A percentile compares a stretch with the other conserved stretches of the same genome.
Evolutionary conservation across 192 early-diverging fungal species (phyloP).

Genomic region (Entomortierella lignicola): DNA sequence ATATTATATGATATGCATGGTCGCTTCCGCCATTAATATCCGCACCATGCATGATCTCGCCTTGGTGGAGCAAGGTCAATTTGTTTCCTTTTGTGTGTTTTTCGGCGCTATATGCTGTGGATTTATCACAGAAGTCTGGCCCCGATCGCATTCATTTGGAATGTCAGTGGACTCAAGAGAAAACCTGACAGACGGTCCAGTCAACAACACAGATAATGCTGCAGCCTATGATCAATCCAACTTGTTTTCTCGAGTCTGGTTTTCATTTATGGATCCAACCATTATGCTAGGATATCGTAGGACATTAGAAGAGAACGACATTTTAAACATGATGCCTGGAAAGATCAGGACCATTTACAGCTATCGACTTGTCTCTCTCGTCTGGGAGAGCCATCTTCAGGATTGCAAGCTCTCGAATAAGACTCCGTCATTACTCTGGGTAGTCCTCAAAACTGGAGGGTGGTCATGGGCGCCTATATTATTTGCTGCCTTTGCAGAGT

Average conservation of each 20-base stretch:
- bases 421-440: conserved; percentile 26
- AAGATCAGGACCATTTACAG: conserved; percentile 10
- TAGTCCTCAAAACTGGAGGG: conserved; percentile 25
- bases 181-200: no score
- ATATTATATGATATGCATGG: conserved; percentile 10
- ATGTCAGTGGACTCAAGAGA: no score
- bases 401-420: conserved; percentile 6
- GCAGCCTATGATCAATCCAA: conserved; percentile 50
- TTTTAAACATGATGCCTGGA: conserved; percentile 42
- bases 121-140: conserved; percentile 26
- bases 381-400: conserved; percentile 21
- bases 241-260: conserved; percentile 38
- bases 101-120: conserved; percentile 9
- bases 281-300: conserved; percentile 36
- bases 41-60: conserved; percentile 18
- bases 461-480: conserved; percentile 39
- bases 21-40: conserved; percentile 19
- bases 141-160: background rate
- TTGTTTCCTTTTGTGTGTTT: conserved; percentile 33
- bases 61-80: conserved; percentile 2
- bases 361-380: background rate
- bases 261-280: conserved; percentile 42
- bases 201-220: conserved; percentile 1
- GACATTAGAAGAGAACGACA: conserved; percentile 20
- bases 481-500: conserved; percentile 3